A percentile compares a stretch with the other conserved stretches of the same genome.
phyloP scores from a whole-genome alignment of 2,329 filamentous ascomycete genomes.

The Sphaerostilbella broomeana region DNA sequence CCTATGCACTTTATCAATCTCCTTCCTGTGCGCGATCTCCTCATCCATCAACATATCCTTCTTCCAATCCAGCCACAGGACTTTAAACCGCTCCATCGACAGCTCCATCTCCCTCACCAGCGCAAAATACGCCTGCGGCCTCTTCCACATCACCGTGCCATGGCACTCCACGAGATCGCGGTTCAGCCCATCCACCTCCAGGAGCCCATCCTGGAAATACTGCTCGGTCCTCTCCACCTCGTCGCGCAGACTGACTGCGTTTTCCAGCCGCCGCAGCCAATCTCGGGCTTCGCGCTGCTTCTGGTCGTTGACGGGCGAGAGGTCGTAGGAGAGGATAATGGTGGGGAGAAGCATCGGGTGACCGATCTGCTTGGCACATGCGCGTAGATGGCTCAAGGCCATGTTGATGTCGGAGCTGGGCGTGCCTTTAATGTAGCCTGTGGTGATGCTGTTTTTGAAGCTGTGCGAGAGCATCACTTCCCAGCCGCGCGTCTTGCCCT shows the following conservation, averaged over 20 bases:
- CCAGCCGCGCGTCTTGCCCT: slow-evolving; percentile 57
- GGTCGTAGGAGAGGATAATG: slow-evolving; percentile 53
- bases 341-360: slow-evolving; percentile 55
- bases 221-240: slow-evolving; percentile 51
- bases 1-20: slow-evolving; percentile 41
- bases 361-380: slow-evolving; percentile 42
- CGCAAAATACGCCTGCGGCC: slow-evolving; percentile 53
- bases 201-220: slow-evolving; percentile 45
- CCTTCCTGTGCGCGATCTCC: slow-evolving; percentile 24
- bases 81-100: slow-evolving; percentile 40
- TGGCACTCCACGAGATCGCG: slow-evolving; percentile 58
- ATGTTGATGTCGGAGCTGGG: slow-evolving; percentile 46
- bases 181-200: slow-evolving; percentile 55
- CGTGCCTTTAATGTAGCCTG: slow-evolving; percentile 57
- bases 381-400: slow-evolving; percentile 43
- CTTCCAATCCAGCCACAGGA: slow-evolving; percentile 18
- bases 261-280: slow-evolving; percentile 54
- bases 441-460: slow-evolving; percentile 48
- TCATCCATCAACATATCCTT: slow-evolving; percentile 18
- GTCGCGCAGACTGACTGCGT: slow-evolving; percentile 54
- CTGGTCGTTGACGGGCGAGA: slow-evolving; percentile 49
- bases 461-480: slow-evolving; percentile 56
- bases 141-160: slow-evolving; percentile 55
- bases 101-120: slow-evolving; percentile 43
- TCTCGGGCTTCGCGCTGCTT: slow-evolving; percentile 58